phyloP scores from a whole-genome alignment of 169 alveolate species.

The Pseudocohnilembus persalinus region DNA sequence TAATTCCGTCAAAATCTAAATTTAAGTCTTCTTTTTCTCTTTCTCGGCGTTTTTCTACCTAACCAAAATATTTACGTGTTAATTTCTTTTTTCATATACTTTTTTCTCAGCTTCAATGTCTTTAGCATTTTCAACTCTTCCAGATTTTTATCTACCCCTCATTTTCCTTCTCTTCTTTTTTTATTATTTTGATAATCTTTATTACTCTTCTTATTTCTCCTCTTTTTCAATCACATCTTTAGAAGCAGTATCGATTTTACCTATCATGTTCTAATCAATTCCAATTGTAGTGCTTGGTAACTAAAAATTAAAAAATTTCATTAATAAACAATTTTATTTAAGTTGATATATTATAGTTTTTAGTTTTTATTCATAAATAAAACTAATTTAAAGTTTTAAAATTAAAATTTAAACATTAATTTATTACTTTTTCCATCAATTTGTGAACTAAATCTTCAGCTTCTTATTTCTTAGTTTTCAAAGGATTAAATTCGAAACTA shows the following conservation, averaged over 20 bases:
- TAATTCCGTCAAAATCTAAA: conserved; percentile 35
- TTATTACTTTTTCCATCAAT: conserved; percentile 85
- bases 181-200: conserved; percentile 33
- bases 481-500: conserved; percentile 87
- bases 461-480: conserved; percentile 84
- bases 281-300: conserved; percentile 93
- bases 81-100: conserved; percentile 46
- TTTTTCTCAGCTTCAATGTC: conserved; percentile 36
- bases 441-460: conserved; percentile 89
- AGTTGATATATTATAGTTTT: no score
- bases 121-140: conserved; percentile 41
- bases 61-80: conserved; percentile 41
- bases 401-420: background rate
- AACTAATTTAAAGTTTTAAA: background rate
- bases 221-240: conserved; percentile 74
- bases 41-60: conserved; percentile 51
- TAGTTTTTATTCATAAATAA: no score
- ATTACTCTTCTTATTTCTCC: conserved; percentile 57
- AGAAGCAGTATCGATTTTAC: conserved; percentile 83
- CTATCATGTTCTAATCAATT: conserved; percentile 84
- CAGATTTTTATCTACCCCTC: conserved; percentile 57
- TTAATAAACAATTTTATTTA: no score
- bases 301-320: no score
- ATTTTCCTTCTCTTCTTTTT: conserved; percentile 62
- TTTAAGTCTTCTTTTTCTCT: conserved; percentile 49